Conservation (phyloP, 257 asterid genomes). For the Forsythia suspensa region DNA sequence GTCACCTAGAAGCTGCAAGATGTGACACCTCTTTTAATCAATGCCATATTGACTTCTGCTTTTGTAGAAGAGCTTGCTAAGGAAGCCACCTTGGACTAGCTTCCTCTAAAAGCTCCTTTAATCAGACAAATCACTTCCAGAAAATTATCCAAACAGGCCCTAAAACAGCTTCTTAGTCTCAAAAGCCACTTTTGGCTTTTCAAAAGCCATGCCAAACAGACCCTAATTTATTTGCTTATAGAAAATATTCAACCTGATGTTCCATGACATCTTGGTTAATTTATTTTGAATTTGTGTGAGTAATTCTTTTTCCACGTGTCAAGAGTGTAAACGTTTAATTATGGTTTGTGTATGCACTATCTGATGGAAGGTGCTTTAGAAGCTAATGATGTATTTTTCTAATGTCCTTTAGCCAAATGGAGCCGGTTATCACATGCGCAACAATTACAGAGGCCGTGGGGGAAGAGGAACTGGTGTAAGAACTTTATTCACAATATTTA, state of each 20-base stretch:
- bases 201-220: too few relatives aligned
- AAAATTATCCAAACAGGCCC: too few relatives aligned
- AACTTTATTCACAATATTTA: neutral
- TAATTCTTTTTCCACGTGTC: neutral
- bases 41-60: neutral
- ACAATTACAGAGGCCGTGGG: constrained; percentile 88
- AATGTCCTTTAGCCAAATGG: constrained; percentile 62
- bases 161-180: too few relatives aligned
- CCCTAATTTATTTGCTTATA: neutral
- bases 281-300: neutral
- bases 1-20: neutral
- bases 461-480: constrained; percentile 87
- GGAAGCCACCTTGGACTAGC: too few relatives aligned
- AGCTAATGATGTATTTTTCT: constrained; percentile 27
- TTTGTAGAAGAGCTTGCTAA: too few relatives aligned
- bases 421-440: constrained; percentile 51
- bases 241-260: neutral
- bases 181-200: too few relatives aligned
- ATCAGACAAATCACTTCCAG: too few relatives aligned
- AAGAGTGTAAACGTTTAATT: neutral
- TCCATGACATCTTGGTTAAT: neutral
- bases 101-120: too few relatives aligned
- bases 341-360: constrained; percentile 4
- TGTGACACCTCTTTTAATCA: neutral
- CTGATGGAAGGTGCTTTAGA: neutral